These are phyloP conservation scores for Euphrasia arctica DNA, from an alignment of 305 asterid species.

Conservation along the genomic window DNA sequence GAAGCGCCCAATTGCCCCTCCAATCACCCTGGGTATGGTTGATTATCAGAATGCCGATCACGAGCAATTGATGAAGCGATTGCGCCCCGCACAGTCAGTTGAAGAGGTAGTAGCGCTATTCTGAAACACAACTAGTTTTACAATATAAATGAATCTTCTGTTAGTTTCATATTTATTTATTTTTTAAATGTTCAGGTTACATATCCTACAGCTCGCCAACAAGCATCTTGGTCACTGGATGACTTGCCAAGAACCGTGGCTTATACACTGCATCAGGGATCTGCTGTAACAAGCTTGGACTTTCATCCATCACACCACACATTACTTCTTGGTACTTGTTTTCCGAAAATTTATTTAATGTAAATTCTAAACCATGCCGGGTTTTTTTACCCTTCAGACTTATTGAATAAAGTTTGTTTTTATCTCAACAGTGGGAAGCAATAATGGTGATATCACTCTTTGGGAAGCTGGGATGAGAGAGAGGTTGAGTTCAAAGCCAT, in stretches of 20 bases:
- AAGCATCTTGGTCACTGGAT: constrained; percentile 64
- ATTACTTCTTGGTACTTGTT: constrained; percentile 65
- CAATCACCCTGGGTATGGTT: constrained; percentile 86
- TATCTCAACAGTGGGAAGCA: constrained; percentile 68
- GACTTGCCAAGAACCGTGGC: constrained; percentile 87
- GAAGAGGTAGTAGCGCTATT: constrained; percentile 67
- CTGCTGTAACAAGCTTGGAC: constrained; percentile 75
- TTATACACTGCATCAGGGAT: constrained; percentile 76
- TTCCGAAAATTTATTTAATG: constrained; percentile 13
- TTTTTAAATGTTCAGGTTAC: constrained; percentile 53
- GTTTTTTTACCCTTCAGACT: neutral
- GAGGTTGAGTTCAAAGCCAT: constrained; percentile 67
- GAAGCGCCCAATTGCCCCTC: constrained; percentile 97
- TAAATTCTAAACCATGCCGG: constrained; percentile 1
- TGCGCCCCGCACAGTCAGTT: constrained; percentile 87
- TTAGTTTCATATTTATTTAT: constrained; percentile 13
- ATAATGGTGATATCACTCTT: constrained; percentile 68
- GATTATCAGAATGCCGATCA: constrained; percentile 87
- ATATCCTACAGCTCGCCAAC: constrained; percentile 82
- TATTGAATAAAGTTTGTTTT: constrained; percentile 10
- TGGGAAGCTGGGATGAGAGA: constrained; percentile 87
- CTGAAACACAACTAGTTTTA: constrained; percentile 2
- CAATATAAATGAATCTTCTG: constrained; percentile 12
- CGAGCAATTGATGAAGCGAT: constrained; percentile 92
- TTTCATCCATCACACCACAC: constrained; percentile 85